Base-by-base conservation (phyloP, 208 protist species). In the Tritrichomonas foetus region DNA sequence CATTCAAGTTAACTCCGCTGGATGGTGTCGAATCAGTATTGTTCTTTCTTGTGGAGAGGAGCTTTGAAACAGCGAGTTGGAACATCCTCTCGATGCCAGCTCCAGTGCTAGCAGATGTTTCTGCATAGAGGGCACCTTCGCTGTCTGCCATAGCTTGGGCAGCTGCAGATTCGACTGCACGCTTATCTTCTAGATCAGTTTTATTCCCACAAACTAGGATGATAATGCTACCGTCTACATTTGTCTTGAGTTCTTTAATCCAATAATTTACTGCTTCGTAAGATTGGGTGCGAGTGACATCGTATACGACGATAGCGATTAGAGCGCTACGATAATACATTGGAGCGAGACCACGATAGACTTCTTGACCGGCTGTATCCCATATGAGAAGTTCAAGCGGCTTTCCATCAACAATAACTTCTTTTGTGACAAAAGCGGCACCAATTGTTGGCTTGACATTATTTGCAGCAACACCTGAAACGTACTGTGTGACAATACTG, bases 151-250 rank as follows among this genome's bases (percentile, higher is more conserved):
- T 47, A 3, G 9, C 25, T 39, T 47, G 1, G 8, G 39, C 69
- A 14, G 49, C 47, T 11, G 5, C 44, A 16, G 27, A 66, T 57
- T 8, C 2, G 72, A 66, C 74, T 33, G 39, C 8, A 47, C 69
- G 49, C 22, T 11, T 39, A 47, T 94, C 69, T 94, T 75, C 84
- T 25, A 95, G 8, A 20, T 95, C 94, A 66, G 78, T 44, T 61
- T 95, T 95, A 75, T 95, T 95, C 1, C 94, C 94, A 89, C 95
- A 20, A 13, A 95, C 2, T 9, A 94, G 13, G 16, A 95, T 89
- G 2, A 95, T 61, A 9, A 66, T 61, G 16, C 39, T 8, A 66
- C 1, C 1, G 39, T 64, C 50, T 50, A 2, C 94, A 22, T 8
- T 9, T 57, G 94, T 11, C 94, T 36, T 69, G 8, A 95, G 8